Evolutionary conservation across 495 filamentous ascomycete genomes (phyloP).

Genomic region (Jackrogersella minutella): DNA sequence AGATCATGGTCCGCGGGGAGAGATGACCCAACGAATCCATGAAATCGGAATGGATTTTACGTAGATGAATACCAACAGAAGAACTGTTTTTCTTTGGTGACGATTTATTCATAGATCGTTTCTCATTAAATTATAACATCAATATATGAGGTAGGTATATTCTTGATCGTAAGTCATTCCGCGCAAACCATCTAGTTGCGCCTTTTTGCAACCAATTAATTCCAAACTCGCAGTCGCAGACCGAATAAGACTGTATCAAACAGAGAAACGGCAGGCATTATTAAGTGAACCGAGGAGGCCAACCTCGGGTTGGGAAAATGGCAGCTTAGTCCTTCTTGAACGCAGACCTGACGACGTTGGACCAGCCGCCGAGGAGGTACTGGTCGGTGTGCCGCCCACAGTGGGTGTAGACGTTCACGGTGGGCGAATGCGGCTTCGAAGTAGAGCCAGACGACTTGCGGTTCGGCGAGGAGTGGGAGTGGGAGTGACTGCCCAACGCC

Average conservation of each 20-base stretch:
- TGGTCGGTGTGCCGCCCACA: slow-evolving; percentile 48
- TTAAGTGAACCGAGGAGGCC: background rate
- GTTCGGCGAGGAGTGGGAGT: slow-evolving; percentile 3
- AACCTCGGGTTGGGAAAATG: background rate
- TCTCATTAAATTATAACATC: slow-evolving; percentile 24
- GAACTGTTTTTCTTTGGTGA: background rate
- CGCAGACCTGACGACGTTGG: slow-evolving; percentile 27
- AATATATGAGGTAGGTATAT: slow-evolving; percentile 17
- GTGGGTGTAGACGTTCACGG: slow-evolving; percentile 46
- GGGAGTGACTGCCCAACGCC: background rate
- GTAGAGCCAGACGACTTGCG: slow-evolving; percentile 13
- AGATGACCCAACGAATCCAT: too few relatives aligned
- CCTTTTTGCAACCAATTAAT: slow-evolving; percentile 22
- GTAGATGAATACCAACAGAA: background rate
- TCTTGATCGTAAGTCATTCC: slow-evolving; percentile 14
- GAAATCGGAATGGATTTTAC: background rate
- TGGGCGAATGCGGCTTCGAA: slow-evolving; percentile 39
- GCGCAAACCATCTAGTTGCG: slow-evolving; percentile 1
- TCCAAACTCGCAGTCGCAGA: slow-evolving; percentile 6
- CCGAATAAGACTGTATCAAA: slow-evolving; percentile 26
- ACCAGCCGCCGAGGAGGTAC: slow-evolving; percentile 44
- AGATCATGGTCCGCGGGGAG: too few relatives aligned
- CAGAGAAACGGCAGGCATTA: slow-evolving; percentile 2
- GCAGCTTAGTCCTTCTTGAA: slow-evolving; percentile 35
- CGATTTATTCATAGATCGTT: slow-evolving; percentile 16